A percentile compares a stretch with the other conserved stretches of the same genome.
phyloP scores from a whole-genome alignment of 1,139 yeast species.

The Sugiyamaella castrensis region DNA sequence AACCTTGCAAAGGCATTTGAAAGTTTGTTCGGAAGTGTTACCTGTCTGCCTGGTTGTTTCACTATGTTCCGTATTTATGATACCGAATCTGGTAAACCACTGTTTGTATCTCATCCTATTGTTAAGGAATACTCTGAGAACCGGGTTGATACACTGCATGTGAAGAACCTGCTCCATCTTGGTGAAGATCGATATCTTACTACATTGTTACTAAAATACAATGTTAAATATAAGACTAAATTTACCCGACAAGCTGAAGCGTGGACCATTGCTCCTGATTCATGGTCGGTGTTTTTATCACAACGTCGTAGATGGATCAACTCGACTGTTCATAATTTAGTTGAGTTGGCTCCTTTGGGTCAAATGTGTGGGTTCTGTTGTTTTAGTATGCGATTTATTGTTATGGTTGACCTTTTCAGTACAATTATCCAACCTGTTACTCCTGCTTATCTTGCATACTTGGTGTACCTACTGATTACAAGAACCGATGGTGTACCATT shows the following conservation, averaged over 20 bases:
- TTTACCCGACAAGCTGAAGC: slow-evolving; percentile 42
- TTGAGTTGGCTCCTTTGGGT: slow-evolving; percentile 41
- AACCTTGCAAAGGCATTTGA: slow-evolving; percentile 44
- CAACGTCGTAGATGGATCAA: slow-evolving; percentile 48
- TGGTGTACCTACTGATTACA: slow-evolving; percentile 37
- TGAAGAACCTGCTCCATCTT: slow-evolving; percentile 42
- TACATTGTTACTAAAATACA: slow-evolving; percentile 40
- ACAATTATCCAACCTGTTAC: slow-evolving; percentile 45
- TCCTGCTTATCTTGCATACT: slow-evolving; percentile 41
- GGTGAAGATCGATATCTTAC: slow-evolving; percentile 46
- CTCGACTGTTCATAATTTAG: slow-evolving; percentile 44
- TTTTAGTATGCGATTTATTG: slow-evolving; percentile 44
- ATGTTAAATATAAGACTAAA: slow-evolving; percentile 41
- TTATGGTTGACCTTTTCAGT: slow-evolving; percentile 40
- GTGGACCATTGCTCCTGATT: slow-evolving; percentile 44
- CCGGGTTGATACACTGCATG: slow-evolving; percentile 42
- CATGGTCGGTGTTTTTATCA: slow-evolving; percentile 43
- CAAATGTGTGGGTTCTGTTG: slow-evolving; percentile 46
- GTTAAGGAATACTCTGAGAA: slow-evolving; percentile 40
- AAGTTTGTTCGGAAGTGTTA: slow-evolving; percentile 42
- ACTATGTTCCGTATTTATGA: slow-evolving; percentile 40
- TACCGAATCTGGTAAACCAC: slow-evolving; percentile 39
- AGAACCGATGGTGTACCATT: slow-evolving; percentile 37
- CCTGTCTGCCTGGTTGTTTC: slow-evolving; percentile 46
- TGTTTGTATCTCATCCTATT: slow-evolving; percentile 41